Evolutionary conservation across 139 green algal species (phyloP).

Genomic region (Spirogloea muscicola): DNA sequence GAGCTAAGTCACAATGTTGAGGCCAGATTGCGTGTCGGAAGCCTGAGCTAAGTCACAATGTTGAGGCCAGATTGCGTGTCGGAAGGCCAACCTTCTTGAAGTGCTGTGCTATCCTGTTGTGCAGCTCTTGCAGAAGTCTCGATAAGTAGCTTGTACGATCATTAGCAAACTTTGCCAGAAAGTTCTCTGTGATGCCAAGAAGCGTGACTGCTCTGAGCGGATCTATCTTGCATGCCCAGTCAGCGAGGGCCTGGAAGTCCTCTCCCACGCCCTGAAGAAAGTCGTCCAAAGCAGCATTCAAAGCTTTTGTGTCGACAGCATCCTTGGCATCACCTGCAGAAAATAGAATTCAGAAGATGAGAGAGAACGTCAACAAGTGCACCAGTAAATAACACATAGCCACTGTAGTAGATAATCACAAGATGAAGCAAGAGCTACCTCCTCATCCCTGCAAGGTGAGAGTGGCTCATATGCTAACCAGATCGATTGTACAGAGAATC

Average conservation of each 20-base stretch:
- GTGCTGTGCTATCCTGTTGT: slow-evolving; percentile 4
- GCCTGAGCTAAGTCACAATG: background rate
- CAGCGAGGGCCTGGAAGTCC: slow-evolving; percentile 23
- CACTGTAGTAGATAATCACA: too few species aligned
- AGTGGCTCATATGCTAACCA: too few species aligned
- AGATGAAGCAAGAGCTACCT: too few species aligned
- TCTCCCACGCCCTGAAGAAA: too few species aligned
- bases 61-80: background rate
- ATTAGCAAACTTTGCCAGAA: background rate
- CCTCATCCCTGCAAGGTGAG: too few species aligned
- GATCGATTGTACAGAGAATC: too few species aligned
- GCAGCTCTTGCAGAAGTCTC: slow-evolving; percentile 10
- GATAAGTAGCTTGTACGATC: background rate
- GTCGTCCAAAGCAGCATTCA: too few species aligned
- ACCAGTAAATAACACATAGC: too few species aligned
- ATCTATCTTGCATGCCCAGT: slow-evolving; percentile 39
- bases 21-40: background rate
- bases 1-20: background rate
- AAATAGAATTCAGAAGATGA: too few species aligned
- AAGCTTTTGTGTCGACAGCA: too few species aligned
- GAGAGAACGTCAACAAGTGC: too few species aligned
- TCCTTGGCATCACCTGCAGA: too few species aligned
- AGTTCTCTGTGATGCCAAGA: slow-evolving; percentile 15
- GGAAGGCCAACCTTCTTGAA: background rate
- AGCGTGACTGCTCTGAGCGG: slow-evolving; percentile 18